phyloP scores from a whole-genome alignment of 176 grass and related monocot genomes.

The Panicum miliaceum region DNA sequence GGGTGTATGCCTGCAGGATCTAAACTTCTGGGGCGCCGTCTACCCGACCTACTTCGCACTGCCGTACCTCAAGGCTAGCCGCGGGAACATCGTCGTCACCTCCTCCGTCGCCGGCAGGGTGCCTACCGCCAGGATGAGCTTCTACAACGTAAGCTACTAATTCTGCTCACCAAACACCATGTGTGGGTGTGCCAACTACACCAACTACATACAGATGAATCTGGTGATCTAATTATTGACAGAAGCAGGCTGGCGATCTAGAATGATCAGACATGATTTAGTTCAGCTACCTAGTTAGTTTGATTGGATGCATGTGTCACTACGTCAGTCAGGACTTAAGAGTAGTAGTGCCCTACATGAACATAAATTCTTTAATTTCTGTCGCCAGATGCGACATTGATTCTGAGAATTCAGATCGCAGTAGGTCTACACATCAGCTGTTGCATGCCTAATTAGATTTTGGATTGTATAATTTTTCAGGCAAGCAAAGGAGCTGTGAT shows the following conservation, averaged over 20 bases:
- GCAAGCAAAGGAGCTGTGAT: conserved; percentile 81
- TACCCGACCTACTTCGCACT: conserved; percentile 87
- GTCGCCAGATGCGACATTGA: neutral
- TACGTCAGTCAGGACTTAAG: neutral
- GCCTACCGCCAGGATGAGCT: conserved; percentile 75
- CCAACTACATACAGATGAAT: neutral
- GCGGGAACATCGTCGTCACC: conserved; percentile 81
- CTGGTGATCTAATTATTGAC: neutral
- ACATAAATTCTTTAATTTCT: neutral
- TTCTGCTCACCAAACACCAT: conserved; percentile 32
- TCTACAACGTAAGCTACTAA: conserved; percentile 73
- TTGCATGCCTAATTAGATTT: neutral
- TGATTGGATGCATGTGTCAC: neutral
- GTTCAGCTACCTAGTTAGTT: neutral
- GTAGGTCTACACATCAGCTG: neutral
- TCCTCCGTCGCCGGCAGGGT: conserved; percentile 78
- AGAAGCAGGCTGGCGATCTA: neutral
- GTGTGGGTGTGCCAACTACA: neutral
- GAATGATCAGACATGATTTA: neutral
- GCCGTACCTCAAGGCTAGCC: conserved; percentile 73
- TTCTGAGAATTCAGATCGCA: neutral
- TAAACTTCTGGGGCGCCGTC: conserved; percentile 87
- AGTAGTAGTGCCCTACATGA: neutral
- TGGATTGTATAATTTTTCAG: conserved; percentile 20
- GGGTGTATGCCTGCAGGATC: conserved; percentile 46